These are phyloP conservation scores for Auriscalpium vulgare DNA, from an alignment of 768 basidiomycete species.

Conservation along the genomic window DNA sequence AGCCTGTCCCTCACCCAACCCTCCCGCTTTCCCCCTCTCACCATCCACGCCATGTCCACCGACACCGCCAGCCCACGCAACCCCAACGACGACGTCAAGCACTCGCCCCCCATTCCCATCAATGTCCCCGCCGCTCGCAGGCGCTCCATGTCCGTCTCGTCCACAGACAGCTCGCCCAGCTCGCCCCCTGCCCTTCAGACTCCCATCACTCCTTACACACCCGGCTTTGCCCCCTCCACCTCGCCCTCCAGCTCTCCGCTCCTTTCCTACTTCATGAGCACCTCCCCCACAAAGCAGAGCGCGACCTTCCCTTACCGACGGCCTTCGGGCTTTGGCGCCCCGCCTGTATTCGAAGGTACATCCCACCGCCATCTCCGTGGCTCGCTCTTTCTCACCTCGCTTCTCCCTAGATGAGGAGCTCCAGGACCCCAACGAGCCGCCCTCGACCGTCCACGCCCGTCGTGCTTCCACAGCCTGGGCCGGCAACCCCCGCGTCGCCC, in stretches of 20 bases:
- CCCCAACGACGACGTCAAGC: not conserved
- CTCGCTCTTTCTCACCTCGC: not conserved
- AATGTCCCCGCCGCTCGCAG: conserved; percentile 3
- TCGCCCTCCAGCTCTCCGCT: conserved; percentile 12
- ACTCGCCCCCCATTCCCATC: conserved; percentile 13
- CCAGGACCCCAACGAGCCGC: conserved; percentile 4
- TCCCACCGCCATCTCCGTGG: not conserved
- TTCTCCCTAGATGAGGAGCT: conserved; percentile 7
- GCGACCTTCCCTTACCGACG: conserved; percentile 9
- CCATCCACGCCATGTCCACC: conserved; percentile 7
- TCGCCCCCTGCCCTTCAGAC: conserved; percentile 10
- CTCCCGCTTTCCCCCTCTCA: too few relatives aligned
- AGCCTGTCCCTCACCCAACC: too few relatives aligned
- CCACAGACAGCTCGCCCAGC: conserved; percentile 8
- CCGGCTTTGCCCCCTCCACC: conserved; percentile 2
- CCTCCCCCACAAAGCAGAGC: conserved; percentile 4
- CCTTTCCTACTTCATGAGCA: conserved; percentile 13
- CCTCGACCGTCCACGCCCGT: conserved; percentile 26
- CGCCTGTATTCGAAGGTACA: conserved; percentile 16
- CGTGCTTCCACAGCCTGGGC: conserved; percentile 49
- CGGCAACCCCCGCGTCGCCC: conserved; percentile 42
- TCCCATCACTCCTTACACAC: conserved; percentile 3
- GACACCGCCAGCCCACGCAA: conserved; percentile 1
- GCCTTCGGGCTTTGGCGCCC: conserved; percentile 1
- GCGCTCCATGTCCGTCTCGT: conserved; percentile 7